phyloP scores from a whole-genome alignment of 768 basidiomycete genomes.

The Termitomyces sp. region DNA sequence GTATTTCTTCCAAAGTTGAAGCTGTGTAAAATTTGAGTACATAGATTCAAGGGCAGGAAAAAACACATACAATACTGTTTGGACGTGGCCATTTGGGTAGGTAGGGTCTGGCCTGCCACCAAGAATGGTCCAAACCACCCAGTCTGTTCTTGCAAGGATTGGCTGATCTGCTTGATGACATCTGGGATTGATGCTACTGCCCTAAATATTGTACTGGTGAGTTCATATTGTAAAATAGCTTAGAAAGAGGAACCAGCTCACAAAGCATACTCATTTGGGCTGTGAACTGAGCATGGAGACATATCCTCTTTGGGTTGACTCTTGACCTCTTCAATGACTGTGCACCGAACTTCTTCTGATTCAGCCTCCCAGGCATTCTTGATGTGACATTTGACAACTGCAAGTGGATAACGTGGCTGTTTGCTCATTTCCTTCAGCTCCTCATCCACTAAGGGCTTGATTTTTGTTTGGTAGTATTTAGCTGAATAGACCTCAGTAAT shows the following conservation, averaged over 20 bases:
- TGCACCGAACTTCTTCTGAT: not conserved
- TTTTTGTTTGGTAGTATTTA: not conserved
- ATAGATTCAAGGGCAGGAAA: not conserved
- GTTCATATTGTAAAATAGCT: no score
- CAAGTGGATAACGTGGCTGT: not conserved
- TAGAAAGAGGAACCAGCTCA: not conserved
- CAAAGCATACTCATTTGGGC: not conserved
- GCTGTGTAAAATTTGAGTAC: not conserved
- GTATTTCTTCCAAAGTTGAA: not conserved
- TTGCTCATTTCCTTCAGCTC: not conserved
- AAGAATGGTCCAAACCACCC: not conserved
- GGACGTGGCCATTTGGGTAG: not conserved
- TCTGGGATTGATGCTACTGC: not conserved
- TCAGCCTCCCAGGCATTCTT: not conserved
- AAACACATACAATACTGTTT: not conserved
- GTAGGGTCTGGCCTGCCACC: not conserved
- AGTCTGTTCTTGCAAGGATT: not conserved
- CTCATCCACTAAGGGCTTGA: not conserved
- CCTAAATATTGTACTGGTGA: not conserved
- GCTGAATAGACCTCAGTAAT: not conserved
- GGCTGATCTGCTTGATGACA: not conserved
- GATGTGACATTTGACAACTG: not conserved
- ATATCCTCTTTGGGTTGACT: no score
- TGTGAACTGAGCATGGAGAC: no score
- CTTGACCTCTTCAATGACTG: not conserved